Conservation (phyloP, 805 yeast genomes). For the Kluyveromyces starmeri region DNA sequence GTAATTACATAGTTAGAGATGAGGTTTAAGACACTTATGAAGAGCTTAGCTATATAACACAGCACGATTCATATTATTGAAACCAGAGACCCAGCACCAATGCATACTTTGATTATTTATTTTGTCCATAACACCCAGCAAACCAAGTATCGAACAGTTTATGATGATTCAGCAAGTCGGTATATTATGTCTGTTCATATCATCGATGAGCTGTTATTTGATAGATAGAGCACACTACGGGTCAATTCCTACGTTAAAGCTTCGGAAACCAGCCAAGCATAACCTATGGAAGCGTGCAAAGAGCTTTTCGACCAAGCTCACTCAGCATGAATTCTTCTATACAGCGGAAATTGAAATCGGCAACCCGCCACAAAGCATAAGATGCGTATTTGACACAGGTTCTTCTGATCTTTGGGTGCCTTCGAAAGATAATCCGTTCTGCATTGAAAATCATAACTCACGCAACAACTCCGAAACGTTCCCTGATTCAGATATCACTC, state of each 20-base stretch:
- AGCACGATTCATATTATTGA: too few relatives aligned
- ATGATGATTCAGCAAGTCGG: too few relatives aligned
- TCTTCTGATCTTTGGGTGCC: constrained; percentile 43
- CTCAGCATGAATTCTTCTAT: constrained; percentile 22
- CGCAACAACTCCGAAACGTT: constrained; percentile 7
- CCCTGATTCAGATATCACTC: constrained; percentile 9
- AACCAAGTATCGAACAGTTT: too few relatives aligned
- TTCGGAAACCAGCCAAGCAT: background rate
- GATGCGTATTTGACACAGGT: constrained; percentile 41
- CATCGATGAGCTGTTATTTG: background rate
- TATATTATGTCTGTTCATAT: background rate
- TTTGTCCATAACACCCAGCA: too few relatives aligned
- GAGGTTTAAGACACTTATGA: too few relatives aligned
- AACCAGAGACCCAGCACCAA: too few relatives aligned
- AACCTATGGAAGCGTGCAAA: background rate
- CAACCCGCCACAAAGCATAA: constrained; percentile 34
- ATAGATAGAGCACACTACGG: background rate
- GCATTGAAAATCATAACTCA: constrained; percentile 7
- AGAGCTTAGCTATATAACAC: too few relatives aligned
- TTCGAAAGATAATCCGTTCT: constrained; percentile 28
- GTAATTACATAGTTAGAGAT: too few relatives aligned
- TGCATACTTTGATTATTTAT: too few relatives aligned
- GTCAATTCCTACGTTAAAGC: background rate
- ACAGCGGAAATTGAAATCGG: constrained; percentile 30
- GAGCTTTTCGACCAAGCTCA: constrained; percentile 8